Evolutionary conservation across 2,329 filamentous ascomycete genomes (phyloP).

Genomic region (Curvularia spicifera): DNA sequence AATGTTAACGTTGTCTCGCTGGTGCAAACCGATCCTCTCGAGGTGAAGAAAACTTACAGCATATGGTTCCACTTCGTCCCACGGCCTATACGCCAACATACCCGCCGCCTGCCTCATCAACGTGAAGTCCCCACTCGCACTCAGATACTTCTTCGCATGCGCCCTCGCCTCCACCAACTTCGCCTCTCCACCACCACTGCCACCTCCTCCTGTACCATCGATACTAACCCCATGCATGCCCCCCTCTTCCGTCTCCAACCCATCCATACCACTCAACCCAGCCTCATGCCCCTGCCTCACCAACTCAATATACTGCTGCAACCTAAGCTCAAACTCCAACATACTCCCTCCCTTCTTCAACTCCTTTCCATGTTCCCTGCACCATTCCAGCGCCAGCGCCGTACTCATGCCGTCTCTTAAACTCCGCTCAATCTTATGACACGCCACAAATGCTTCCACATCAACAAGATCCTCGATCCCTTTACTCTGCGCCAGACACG

Average conservation of each 20-base stretch:
- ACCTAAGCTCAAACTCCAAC: constrained; percentile 88
- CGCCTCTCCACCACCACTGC: constrained; percentile 42
- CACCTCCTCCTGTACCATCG: constrained; percentile 69
- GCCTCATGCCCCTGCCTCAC: constrained; percentile 64
- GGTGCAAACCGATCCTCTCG: background rate
- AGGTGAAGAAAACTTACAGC: constrained; percentile 53
- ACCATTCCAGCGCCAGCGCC: constrained; percentile 84
- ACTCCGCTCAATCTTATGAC: constrained; percentile 77
- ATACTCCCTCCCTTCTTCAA: constrained; percentile 87
- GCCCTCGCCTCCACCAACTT: constrained; percentile 78
- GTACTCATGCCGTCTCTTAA: constrained; percentile 71
- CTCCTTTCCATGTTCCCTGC: constrained; percentile 89
- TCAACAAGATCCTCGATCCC: constrained; percentile 83
- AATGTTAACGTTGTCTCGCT: constrained; percentile 21
- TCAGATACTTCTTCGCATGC: constrained; percentile 83
- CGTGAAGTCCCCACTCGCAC: constrained; percentile 72
- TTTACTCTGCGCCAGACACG: constrained; percentile 74
- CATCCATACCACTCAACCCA: constrained; percentile 34
- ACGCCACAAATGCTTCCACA: constrained; percentile 83
- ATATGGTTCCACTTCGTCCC: constrained; percentile 66
- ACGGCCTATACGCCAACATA: constrained; percentile 75
- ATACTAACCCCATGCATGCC: constrained; percentile 22
- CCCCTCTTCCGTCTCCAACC: constrained; percentile 24
- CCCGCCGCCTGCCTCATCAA: constrained; percentile 76
- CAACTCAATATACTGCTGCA: constrained; percentile 95